Evolutionary conservation across 2,329 filamentous ascomycete species (phyloP), one percentile per base, ranked within the genome.

Genomic region (Dothideomycetes sp.): DNA sequence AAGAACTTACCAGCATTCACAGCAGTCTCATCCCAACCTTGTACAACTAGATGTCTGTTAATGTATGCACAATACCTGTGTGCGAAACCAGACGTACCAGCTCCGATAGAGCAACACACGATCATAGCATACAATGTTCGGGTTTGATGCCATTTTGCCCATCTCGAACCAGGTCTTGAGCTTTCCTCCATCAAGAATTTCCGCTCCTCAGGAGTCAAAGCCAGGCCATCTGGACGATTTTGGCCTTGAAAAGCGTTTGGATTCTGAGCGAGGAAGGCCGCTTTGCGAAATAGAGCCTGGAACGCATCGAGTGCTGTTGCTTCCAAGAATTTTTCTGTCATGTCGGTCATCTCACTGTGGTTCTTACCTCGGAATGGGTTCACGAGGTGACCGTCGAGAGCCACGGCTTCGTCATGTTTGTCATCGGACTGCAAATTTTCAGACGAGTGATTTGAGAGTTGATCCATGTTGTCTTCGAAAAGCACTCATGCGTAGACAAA

Each of bases 11-110:
- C n/a, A n/a, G n/a, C 67, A 42, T 70, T 70, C 44, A 68, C 67
- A 20, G 62, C 65, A 0, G 67, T 69, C 41, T 71, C 64, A 43
- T 71, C 68, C 68, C 69, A 69, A 8, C 64, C 68, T 58, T 67
- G 75, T 8, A 55, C 53, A 30, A 53, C 29, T n/a, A n/a, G n/a
- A n/a, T n/a, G n/a, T n/a, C n/a, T n/a, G n/a, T n/a, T n/a, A n/a
- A n/a, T n/a, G n/a, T n/a, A n/a, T n/a, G n/a, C n/a, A n/a, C n/a
- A n/a, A n/a, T n/a, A n/a, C n/a, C n/a, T n/a, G n/a, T n/a, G n/a
- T n/a, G n/a, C n/a, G n/a, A n/a, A n/a, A n/a, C n/a, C n/a, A n/a
- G n/a, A n/a, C n/a, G n/a, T n/a, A n/a, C n/a, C 22, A 24, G 22
- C 22, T 24, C 22, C 22, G 22, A 24, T 24, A 7, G 22, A 24